Percentiles rank a stretch among this genome's conserved stretches.
phyloP scores from a whole-genome alignment of 805 yeast species.

The Lipomyces mesembrius region DNA sequence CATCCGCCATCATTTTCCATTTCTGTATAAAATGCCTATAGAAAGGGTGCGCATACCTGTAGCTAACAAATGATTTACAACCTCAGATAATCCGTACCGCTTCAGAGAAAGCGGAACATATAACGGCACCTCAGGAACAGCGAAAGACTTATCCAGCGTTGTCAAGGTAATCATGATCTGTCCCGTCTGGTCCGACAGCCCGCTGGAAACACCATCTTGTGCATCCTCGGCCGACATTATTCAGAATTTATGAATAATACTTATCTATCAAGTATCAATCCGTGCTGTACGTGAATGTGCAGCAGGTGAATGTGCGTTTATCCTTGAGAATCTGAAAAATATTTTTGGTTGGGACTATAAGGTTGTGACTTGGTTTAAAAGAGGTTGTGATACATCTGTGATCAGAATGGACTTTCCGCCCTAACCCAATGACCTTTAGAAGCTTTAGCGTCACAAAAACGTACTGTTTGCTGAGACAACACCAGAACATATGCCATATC shows the following conservation, averaged over 20 bases:
- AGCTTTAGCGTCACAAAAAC: no score
- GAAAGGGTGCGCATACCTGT: conserved; percentile 34
- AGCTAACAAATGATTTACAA: conserved; percentile 84
- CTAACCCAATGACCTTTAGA: no score
- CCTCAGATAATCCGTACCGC: conserved; percentile 90
- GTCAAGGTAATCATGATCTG: conserved; percentile 70
- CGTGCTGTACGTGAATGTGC: not conserved
- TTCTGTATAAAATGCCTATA: no score
- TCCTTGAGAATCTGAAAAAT: not conserved
- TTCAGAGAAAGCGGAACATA: conserved; percentile 85
- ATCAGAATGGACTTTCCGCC: no score
- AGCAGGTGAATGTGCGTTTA: no score
- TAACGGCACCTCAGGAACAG: conserved; percentile 78
- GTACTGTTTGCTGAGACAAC: no score
- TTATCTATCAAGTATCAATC: not conserved
- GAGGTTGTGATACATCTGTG: no score
- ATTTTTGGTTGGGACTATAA: not conserved
- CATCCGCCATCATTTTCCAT: not conserved
- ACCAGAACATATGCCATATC: no score
- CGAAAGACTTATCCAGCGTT: conserved; percentile 78
- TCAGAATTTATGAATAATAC: not conserved
- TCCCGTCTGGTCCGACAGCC: conserved; percentile 4
- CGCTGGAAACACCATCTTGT: not conserved
- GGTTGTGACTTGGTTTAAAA: not conserved
- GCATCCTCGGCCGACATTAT: not conserved